Evolutionary conservation across 768 basidiomycete species (phyloP).

Genomic region (Cystoderma amianthinum): DNA sequence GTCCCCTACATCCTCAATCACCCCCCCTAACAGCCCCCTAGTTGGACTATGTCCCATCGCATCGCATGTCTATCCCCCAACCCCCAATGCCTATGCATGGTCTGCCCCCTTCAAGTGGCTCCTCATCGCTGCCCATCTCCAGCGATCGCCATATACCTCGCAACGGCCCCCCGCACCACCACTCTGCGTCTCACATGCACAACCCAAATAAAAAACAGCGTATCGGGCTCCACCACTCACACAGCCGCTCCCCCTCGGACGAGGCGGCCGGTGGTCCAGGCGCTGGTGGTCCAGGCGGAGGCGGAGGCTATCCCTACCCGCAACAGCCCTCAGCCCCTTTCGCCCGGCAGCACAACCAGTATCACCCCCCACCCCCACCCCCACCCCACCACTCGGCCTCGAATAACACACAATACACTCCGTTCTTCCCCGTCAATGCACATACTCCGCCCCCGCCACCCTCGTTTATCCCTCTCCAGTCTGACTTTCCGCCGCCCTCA

Average conservation of each 20-base stretch:
- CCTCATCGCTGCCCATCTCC: conserved; percentile 18
- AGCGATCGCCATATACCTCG: conserved; percentile 17
- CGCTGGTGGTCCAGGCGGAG: conserved; percentile 7
- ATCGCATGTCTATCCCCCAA: conserved; percentile 19
- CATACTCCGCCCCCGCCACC: conserved; percentile 19
- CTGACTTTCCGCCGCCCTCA: conserved; percentile 14
- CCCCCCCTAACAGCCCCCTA: conserved; percentile 1
- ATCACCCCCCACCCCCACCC: background rate
- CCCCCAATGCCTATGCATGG: conserved; percentile 15
- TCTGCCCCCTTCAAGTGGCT: conserved; percentile 13
- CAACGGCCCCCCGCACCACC: conserved; percentile 3
- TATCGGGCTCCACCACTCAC: conserved; percentile 7
- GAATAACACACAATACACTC: conserved; percentile 11
- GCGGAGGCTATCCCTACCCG: conserved; percentile 8
- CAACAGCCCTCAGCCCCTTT: conserved; percentile 3
- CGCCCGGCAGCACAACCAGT: background rate
- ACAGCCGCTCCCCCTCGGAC: conserved; percentile 20
- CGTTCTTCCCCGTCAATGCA: conserved; percentile 18
- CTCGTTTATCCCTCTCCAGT: conserved; percentile 22
- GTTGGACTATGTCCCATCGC: conserved; percentile 14
- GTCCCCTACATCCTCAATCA: background rate
- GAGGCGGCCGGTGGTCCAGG: conserved; percentile 7
- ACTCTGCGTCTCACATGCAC: conserved; percentile 5
- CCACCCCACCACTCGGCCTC: background rate
- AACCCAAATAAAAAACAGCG: conserved; percentile 18